phyloP scores from a whole-genome alignment of 805 yeast species.

The Nakazawaea holstii region DNA sequence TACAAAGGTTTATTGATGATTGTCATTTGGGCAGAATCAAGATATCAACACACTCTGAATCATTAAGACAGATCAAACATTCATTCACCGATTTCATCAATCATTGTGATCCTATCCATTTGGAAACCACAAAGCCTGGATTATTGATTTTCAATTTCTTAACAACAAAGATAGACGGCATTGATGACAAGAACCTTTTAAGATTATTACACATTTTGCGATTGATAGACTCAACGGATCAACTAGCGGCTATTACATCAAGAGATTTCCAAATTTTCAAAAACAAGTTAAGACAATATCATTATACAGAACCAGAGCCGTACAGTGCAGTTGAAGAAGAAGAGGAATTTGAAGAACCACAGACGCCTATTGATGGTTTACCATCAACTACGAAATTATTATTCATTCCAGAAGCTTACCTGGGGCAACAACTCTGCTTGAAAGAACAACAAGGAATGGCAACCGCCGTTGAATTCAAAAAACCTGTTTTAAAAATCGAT shows the following conservation, averaged over 20 bases:
- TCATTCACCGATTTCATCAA: neutral
- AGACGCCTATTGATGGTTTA: neutral
- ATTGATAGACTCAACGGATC: neutral
- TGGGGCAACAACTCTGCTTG: too few relatives aligned
- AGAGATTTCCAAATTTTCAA: neutral
- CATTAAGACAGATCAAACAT: neutral
- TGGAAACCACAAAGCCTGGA: neutral
- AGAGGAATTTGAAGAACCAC: neutral
- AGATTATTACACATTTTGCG: conserved; percentile 21
- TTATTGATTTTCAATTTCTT: neutral
- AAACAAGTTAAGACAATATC: neutral
- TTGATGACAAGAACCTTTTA: neutral
- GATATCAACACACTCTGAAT: neutral
- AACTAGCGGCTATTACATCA: neutral
- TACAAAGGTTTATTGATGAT: neutral
- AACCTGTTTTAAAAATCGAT: too few relatives aligned
- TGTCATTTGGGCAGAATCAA: neutral
- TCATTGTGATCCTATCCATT: neutral
- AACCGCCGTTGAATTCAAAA: too few relatives aligned
- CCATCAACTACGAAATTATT: neutral
- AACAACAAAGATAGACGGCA: neutral
- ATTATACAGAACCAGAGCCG: neutral
- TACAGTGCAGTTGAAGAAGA: neutral
- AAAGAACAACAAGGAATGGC: too few relatives aligned
- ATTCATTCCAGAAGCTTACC: neutral